Evolutionary conservation across 768 basidiomycete genomes (phyloP).

Genomic region (Lentinula edodes): DNA sequence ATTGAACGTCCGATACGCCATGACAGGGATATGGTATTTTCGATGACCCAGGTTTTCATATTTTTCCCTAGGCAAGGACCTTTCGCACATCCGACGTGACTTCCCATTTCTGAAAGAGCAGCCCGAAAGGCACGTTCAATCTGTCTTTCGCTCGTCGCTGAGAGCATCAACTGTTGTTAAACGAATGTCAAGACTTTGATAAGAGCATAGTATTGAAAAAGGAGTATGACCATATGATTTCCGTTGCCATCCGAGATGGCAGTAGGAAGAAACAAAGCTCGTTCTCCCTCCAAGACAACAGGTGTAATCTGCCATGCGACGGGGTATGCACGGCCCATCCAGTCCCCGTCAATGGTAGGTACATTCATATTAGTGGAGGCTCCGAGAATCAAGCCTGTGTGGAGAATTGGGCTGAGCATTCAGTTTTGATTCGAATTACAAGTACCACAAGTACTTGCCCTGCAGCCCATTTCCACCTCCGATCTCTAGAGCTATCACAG

Average conservation of each 20-base stretch:
- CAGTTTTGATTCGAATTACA: neutral
- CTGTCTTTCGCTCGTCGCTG: constrained; percentile 25
- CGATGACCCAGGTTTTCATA: constrained; percentile 28
- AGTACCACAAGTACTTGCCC: constrained; percentile 14
- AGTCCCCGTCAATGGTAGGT: constrained; percentile 30
- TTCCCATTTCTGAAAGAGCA: constrained; percentile 40
- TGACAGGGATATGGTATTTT: constrained; percentile 46
- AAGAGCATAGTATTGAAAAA: neutral
- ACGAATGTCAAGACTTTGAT: neutral
- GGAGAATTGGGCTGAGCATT: neutral
- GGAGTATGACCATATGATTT: constrained; percentile 21
- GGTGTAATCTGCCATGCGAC: constrained; percentile 24
- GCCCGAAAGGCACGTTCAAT: constrained; percentile 33
- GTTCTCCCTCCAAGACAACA: constrained; percentile 13
- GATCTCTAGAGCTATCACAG: constrained; percentile 29
- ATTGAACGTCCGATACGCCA: constrained; percentile 57
- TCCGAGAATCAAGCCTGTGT: constrained; percentile 27
- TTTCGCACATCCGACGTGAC: constrained; percentile 33
- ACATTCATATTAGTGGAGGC: constrained; percentile 25
- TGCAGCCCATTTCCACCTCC: constrained; percentile 34
- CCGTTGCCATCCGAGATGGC: constrained; percentile 32
- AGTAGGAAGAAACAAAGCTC: constrained; percentile 23
- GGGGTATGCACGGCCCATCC: constrained; percentile 41
- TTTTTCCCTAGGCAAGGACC: constrained; percentile 28
- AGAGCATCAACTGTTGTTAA: constrained; percentile 25